Evolutionary conservation across 495 filamentous ascomycete species (phyloP).

Genomic region (Monascus purpureus): DNA sequence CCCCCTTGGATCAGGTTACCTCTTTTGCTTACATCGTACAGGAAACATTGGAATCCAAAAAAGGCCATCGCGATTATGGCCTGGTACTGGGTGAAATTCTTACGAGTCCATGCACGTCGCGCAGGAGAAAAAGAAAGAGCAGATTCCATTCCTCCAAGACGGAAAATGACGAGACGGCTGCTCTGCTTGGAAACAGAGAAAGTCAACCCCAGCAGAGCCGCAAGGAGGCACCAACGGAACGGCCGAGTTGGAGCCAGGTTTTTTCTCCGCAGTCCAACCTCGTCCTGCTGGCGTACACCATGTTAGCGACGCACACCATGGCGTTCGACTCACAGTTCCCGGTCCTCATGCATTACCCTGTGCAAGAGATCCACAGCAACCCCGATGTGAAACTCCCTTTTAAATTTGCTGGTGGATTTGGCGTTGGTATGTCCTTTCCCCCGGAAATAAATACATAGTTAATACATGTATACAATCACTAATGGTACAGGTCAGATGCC

Average conservation of each 20-base stretch:
- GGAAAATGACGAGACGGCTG: slow-evolving; percentile 25
- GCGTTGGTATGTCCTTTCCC: slow-evolving; percentile 29
- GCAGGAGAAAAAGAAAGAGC: slow-evolving; percentile 5
- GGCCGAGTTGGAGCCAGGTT: slow-evolving; percentile 45
- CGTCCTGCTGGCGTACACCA: slow-evolving; percentile 59
- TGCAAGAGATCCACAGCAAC: slow-evolving; percentile 36
- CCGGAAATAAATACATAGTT: background rate
- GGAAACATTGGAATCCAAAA: slow-evolving; percentile 61
- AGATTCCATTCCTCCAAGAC: slow-evolving; percentile 6
- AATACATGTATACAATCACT: slow-evolving; percentile 1
- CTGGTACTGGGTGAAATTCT: slow-evolving; percentile 44
- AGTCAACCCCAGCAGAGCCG: background rate
- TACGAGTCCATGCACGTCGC: slow-evolving; percentile 14
- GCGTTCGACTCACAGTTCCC: slow-evolving; percentile 71
- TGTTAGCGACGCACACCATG: slow-evolving; percentile 62
- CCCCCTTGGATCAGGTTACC: background rate
- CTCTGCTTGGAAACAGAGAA: slow-evolving; percentile 15
- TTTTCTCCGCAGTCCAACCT: slow-evolving; percentile 64
- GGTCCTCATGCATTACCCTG: slow-evolving; percentile 67
- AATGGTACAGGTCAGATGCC: slow-evolving; percentile 23
- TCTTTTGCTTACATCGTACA: slow-evolving; percentile 9
- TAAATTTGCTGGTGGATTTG: slow-evolving; percentile 67
- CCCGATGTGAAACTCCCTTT: slow-evolving; percentile 53
- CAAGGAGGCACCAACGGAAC: slow-evolving; percentile 11
- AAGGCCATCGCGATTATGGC: slow-evolving; percentile 52